Percentiles rank a stretch among this genome's conserved stretches.
phyloP scores from a whole-genome alignment of 768 basidiomycete species.

The Psilocybe azurescens region DNA sequence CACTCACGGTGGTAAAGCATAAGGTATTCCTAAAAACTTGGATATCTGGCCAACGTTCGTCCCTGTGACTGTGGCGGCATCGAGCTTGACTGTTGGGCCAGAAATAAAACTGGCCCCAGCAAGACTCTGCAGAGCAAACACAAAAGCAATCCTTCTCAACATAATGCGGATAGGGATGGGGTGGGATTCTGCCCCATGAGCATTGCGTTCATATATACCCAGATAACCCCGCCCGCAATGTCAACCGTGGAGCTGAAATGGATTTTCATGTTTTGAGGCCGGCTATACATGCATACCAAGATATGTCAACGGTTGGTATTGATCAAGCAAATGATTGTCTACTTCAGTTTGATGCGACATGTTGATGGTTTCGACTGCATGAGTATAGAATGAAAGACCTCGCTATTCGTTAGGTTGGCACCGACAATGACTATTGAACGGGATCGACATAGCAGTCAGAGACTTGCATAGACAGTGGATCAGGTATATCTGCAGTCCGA shows the following conservation, averaged over 20 bases:
- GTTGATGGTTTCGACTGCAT: neutral
- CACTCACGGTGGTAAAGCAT: conserved; percentile 55
- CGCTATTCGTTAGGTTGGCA: no score
- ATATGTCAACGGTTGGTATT: neutral
- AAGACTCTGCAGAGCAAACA: conserved; percentile 7
- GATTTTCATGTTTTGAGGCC: neutral
- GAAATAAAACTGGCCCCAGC: conserved; percentile 3
- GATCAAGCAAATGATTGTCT: neutral
- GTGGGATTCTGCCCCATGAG: neutral
- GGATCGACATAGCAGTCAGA: neutral
- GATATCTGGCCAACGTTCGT: conserved; percentile 32
- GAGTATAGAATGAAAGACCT: neutral
- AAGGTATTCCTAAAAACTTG: conserved; percentile 58
- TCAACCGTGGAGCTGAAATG: neutral
- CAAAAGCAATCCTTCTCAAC: neutral
- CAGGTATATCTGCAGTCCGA: neutral
- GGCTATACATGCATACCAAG: neutral
- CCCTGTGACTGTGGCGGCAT: conserved; percentile 50
- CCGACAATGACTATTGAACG: neutral
- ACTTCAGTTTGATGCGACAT: neutral
- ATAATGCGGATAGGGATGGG: neutral
- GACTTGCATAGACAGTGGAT: no score
- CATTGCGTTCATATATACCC: neutral
- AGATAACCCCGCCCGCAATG: conserved; percentile 1
- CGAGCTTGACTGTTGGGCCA: conserved; percentile 42